Evolutionary conservation across 768 basidiomycete genomes (phyloP), one percentile per base, ranked within the genome.

Genomic region (Auriscalpium orientale): DNA sequence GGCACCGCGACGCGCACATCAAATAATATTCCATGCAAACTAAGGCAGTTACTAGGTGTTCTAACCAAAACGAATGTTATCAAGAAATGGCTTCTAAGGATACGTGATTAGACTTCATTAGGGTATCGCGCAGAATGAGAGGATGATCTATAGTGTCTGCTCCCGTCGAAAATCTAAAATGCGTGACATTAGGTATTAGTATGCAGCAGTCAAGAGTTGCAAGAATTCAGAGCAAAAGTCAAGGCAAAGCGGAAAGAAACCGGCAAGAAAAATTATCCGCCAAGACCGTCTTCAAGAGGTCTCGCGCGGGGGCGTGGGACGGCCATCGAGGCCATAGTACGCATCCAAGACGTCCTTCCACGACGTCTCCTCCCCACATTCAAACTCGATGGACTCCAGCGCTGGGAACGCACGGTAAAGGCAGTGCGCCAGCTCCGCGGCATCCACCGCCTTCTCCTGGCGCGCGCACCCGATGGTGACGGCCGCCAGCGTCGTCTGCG

Each of bases 391-490:
- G 36, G 40, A 34, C 18, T 51, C 45, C 18, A 62, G 56, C 13
- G 50, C 50, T 1, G 61, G 59, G 20, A 62, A 62, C 21, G 56
- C 53, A n/a, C 53, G 53, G 51, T 55, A 60, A 8, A 62, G 22
- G 45, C 59, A 60, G 8, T 60, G 56, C 11, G 61, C 61, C 16
- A 62, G 54, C 15, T 44, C 51, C 6, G 44, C 36, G 16, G 61
- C 46, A 44, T 60, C 59, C 47, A 60, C 47, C 34, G 46, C 55
- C 50, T 53, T 50, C 18, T 40, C 58, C 40, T 56, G 49, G 43
- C 62, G 57, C 40, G 61, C 58, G 53, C 61, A 63, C 21, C 65
- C 65, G 34, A 66, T 49, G 44, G 64, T 60, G 45, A 65, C 43
- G 18, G 52, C 49, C 18, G 46, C 49, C 34, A 66, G 56, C 11